A percentile compares a stretch with the other conserved stretches of the same genome.
phyloP scores from a whole-genome alignment of 1,284 basidiomycete species.

The Cutaneotrichosporon dermatis region DNA sequence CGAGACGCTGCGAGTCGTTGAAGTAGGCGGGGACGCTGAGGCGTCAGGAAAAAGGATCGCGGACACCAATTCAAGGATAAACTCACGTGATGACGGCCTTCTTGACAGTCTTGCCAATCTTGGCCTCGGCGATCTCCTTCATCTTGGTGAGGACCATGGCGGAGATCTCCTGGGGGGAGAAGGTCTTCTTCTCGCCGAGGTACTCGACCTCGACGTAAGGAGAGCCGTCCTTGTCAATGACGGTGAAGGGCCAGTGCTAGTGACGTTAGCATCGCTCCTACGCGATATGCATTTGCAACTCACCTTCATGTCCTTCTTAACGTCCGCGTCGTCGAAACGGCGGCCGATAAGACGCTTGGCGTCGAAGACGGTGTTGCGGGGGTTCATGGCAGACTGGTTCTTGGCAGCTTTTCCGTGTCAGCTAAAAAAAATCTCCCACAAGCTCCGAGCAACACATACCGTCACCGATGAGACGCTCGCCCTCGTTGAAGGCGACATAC shows the following conservation, averaged over 20 bases:
- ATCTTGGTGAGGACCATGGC: slow-evolving; percentile 98
- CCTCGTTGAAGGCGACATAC: slow-evolving; percentile 95
- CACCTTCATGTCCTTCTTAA: slow-evolving; percentile 62
- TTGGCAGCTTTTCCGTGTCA: slow-evolving; percentile 66
- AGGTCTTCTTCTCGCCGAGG: slow-evolving; percentile 58
- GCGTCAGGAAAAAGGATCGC: slow-evolving; percentile 3
- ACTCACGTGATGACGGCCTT: slow-evolving; percentile 61
- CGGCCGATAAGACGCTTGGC: slow-evolving; percentile 97
- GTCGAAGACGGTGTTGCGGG: slow-evolving; percentile 91
- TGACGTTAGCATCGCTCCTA: not conserved
- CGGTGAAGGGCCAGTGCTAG: slow-evolving; percentile 66
- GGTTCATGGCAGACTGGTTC: slow-evolving; percentile 96
- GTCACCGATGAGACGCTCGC: slow-evolving; percentile 98
- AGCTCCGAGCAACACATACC: slow-evolving; percentile 24
- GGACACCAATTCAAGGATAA: slow-evolving; percentile 5
- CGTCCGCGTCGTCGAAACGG: slow-evolving; percentile 70
- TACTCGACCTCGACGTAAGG: slow-evolving; percentile 59
- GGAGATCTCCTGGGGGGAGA: slow-evolving; percentile 72
- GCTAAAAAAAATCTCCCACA: slow-evolving; percentile 7
- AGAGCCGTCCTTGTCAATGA: slow-evolving; percentile 58
- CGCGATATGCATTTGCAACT: slow-evolving; percentile 35
- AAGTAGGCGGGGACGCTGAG: slow-evolving; percentile 66
- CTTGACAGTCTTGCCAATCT: slow-evolving; percentile 61
- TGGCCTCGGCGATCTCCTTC: slow-evolving; percentile 75
- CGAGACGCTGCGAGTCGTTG: slow-evolving; percentile 64